phyloP scores from a whole-genome alignment of 768 basidiomycete species.

The Trichaptum fuscoviolaceum region DNA sequence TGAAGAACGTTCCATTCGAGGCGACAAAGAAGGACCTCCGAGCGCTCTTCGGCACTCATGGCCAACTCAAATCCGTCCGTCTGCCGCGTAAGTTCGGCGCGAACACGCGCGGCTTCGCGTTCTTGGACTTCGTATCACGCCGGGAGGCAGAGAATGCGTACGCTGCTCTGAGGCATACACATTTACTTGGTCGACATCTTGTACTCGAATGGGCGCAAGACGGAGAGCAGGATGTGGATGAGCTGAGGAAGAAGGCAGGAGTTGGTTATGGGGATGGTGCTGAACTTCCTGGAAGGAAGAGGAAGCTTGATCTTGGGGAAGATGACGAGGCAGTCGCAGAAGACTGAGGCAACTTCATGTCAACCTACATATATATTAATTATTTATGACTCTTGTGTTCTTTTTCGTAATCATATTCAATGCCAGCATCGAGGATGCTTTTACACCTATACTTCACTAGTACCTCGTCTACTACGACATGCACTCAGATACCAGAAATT shows the following conservation, averaged over 20 bases:
- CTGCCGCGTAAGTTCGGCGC: conserved; percentile 89
- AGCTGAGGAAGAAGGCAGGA: conserved; percentile 71
- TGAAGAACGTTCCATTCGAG: conserved; percentile 98
- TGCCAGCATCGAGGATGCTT: no score
- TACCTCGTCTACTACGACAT: no score
- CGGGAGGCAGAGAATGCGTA: conserved; percentile 90
- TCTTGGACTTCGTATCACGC: conserved; percentile 87
- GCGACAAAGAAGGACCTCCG: conserved; percentile 89
- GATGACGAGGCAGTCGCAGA: conserved; percentile 29
- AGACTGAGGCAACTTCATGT: conserved; percentile 12
- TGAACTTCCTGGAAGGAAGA: conserved; percentile 67
- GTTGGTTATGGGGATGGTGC: conserved; percentile 69
- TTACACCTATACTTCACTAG: no score
- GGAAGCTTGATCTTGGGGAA: conserved; percentile 57
- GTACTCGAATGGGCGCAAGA: conserved; percentile 94
- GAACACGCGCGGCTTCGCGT: conserved; percentile 90
- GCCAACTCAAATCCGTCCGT: conserved; percentile 90
- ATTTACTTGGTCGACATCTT: conserved; percentile 91
- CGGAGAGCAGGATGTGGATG: conserved; percentile 72
- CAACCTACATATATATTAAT: neutral
- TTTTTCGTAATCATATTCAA: no score
- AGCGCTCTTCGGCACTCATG: conserved; percentile 87
- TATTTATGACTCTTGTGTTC: neutral
- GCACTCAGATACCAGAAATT: no score
- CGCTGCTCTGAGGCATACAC: conserved; percentile 83